Evolutionary conservation across 1,284 basidiomycete species (phyloP).

Genomic region (Irpex sp.): DNA sequence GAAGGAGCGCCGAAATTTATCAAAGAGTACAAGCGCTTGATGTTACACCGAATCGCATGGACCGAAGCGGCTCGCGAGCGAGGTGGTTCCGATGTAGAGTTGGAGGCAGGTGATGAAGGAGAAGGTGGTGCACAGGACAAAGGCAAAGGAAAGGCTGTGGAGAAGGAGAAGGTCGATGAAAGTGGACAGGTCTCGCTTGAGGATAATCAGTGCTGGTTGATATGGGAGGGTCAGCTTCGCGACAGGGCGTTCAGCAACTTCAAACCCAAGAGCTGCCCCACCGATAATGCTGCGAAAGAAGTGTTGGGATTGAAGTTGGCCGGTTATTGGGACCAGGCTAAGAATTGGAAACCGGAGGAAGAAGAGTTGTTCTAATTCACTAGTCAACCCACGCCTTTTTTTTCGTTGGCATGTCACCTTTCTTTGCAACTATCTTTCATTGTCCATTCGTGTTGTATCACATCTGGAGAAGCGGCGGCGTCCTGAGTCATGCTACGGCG

Average conservation of each 20-base stretch:
- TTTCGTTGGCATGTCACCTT: background rate
- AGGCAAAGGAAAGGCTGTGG: slow-evolving; percentile 28
- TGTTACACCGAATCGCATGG: slow-evolving; percentile 92
- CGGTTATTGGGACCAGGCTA: slow-evolving; percentile 93
- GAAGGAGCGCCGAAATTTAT: slow-evolving; percentile 89
- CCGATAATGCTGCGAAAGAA: slow-evolving; percentile 84
- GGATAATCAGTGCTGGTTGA: slow-evolving; percentile 84
- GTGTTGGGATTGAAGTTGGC: slow-evolving; percentile 78
- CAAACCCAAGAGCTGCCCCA: slow-evolving; percentile 82
- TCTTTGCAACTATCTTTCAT: background rate
- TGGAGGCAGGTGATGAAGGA: slow-evolving; percentile 48
- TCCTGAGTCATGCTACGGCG: too few relatives aligned
- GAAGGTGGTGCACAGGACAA: slow-evolving; percentile 26
- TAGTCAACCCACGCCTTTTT: background rate
- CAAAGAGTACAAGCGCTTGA: slow-evolving; percentile 85
- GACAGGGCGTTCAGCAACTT: slow-evolving; percentile 83
- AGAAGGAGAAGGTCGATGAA: slow-evolving; percentile 20
- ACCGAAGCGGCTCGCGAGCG: slow-evolving; percentile 85
- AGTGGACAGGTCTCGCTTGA: slow-evolving; percentile 55
- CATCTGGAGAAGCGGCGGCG: too few relatives aligned
- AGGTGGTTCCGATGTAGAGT: slow-evolving; percentile 65
- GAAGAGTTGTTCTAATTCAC: slow-evolving; percentile 55
- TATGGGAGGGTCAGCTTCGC: slow-evolving; percentile 91
- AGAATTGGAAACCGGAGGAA: slow-evolving; percentile 80
- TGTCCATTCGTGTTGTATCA: background rate